Percentiles rank a stretch among this genome's conserved stretches.
These are phyloP conservation scores for Austroboletus niveus DNA, from an alignment of 1,284 basidiomycete genomes.

Conservation along the genomic window DNA sequence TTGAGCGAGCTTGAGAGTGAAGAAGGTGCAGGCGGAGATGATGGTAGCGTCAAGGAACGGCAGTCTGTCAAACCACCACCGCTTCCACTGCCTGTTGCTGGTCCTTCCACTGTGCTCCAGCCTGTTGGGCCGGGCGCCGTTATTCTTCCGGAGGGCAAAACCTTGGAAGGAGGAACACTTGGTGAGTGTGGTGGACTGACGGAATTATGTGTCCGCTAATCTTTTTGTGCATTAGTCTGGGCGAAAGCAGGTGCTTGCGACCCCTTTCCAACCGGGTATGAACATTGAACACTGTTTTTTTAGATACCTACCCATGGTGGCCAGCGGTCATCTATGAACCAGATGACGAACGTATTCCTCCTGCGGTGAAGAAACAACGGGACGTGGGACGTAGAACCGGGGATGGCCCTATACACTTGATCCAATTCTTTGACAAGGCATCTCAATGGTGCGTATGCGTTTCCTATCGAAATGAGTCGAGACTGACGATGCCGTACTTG, in stretches of 20 bases:
- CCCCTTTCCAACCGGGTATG: not conserved
- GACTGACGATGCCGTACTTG: not conserved
- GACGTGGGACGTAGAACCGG: conserved; percentile 31
- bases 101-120: conserved; percentile 7
- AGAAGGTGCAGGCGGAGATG: conserved; percentile 14
- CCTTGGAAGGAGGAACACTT: conserved; percentile 49
- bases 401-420: conserved; percentile 46
- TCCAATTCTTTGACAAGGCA: conserved; percentile 67
- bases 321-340: conserved; percentile 58
- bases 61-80: not conserved
- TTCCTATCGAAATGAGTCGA: not conserved
- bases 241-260: conserved; percentile 49
- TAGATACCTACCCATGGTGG: conserved; percentile 66
- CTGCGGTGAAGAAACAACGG: conserved; percentile 42
- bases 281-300: not conserved
- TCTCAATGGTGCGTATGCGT: conserved; percentile 50
- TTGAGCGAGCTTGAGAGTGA: conserved; percentile 31
- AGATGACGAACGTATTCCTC: conserved; percentile 51
- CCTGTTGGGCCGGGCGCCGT: conserved; percentile 23
- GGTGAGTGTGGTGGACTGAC: conserved; percentile 38
- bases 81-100: conserved; percentile 3
- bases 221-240: conserved; percentile 45
- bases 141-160: conserved; percentile 30
- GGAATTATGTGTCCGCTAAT: not conserved
- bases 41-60: conserved; percentile 3